These are phyloP conservation scores for Chlamydomonas reinhardtii DNA, from an alignment of 163 green algal species.

Conservation along the genomic window DNA sequence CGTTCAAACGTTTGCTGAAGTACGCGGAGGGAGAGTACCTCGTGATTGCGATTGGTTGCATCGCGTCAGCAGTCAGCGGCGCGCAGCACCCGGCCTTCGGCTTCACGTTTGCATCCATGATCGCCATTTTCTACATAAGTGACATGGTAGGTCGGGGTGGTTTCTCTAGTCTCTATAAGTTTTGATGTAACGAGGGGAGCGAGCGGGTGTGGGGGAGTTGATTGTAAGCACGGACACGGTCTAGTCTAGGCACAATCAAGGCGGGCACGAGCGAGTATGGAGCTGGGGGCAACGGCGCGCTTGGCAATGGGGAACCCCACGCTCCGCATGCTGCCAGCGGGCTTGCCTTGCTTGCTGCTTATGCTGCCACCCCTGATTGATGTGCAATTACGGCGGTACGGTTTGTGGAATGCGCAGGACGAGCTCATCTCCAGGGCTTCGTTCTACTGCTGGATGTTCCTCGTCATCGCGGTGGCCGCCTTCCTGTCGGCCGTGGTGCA, in stretches of 20 bases:
- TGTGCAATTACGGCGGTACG: too few relatives aligned
- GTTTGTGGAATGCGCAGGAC: not conserved
- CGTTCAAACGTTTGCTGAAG: constrained; percentile 69
- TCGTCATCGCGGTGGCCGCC: constrained; percentile 9
- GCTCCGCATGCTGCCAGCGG: too few relatives aligned
- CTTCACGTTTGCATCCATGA: constrained; percentile 73
- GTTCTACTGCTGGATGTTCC: constrained; percentile 73
- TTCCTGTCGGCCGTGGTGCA: constrained; percentile 38
- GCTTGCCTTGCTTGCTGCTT: not conserved
- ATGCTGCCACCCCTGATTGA: not conserved
- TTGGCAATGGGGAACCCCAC: too few relatives aligned
- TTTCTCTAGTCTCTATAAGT: too few relatives aligned
- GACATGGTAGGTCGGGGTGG: not conserved
- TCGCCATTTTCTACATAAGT: constrained; percentile 74
- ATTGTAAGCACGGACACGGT: too few relatives aligned
- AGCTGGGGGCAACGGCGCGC: too few relatives aligned
- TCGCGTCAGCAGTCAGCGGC: constrained; percentile 68
- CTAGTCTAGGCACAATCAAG: too few relatives aligned
- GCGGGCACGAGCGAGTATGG: too few relatives aligned
- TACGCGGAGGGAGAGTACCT: constrained; percentile 65
- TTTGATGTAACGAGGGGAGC: too few relatives aligned
- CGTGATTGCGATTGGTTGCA: constrained; percentile 57
- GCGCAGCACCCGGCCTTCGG: constrained; percentile 82
- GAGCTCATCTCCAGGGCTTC: constrained; percentile 50
- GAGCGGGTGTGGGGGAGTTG: too few relatives aligned